Base-by-base conservation (phyloP, 345 rosid species). In the Corchorus olitorius region DNA sequence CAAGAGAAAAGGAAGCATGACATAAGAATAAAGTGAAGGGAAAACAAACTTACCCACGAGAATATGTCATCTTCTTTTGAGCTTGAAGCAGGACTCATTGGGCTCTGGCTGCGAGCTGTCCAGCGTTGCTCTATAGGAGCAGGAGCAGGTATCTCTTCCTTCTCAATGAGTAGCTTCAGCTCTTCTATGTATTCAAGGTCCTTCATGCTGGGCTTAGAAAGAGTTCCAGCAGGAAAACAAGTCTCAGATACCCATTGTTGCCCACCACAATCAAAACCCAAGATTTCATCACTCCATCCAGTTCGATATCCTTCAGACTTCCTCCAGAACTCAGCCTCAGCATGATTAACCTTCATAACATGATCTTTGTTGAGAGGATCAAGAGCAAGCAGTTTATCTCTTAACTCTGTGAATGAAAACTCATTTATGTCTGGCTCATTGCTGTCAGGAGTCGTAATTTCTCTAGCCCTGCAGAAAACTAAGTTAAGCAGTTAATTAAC, bases 261-360 rank as follows among this genome's bases (percentile, higher is more conserved):
- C 77, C 97, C 99, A 77, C 99, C 98, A 78, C 98, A 97, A 83
- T 97, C 98, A 79, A 97, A 97, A 53, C 98, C 99, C 84, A 97
- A 79, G 67, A 97, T 97, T 75, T 94, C 98, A 87, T 94, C 98
- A 72, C 95, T 92, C 98, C 98, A 97, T 64, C 97, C 97, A 59
- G 92, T 89, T 84, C 98, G 91, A 78, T 89, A 92, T 79, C 99
- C 98, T 81, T 97, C 98, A 49, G 97, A 94, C 82, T 87, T 97
- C 82, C 78, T 92, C 98, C 99, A 92, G 90, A 87, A 96, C 83
- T 89, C 99, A 22, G 97, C 99, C 84, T 96, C 99, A 20, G 97
- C 97, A 75, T 80, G 87, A 80, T 92, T 94, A 63, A 94, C 91
- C 80, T 87, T 92, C 75, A 77, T 79, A 54, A 94, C 92, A 83